Conservation (phyloP, 805 yeast species). For the Suhomyces pyralidae region DNA sequence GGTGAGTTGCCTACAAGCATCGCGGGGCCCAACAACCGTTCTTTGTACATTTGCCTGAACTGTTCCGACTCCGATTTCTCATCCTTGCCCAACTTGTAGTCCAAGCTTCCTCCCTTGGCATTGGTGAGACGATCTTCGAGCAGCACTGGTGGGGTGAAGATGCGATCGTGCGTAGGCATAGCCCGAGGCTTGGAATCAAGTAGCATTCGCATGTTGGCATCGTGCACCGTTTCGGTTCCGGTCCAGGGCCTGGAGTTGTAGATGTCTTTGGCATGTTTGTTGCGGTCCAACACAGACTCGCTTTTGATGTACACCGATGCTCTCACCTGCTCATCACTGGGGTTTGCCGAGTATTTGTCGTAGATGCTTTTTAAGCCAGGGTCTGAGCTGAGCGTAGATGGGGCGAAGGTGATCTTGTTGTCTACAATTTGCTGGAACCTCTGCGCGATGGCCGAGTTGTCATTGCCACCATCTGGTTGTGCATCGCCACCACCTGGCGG, state of each 20-base stretch:
- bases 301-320: conserved; percentile 24
- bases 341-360: conserved; percentile 11
- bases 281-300: conserved; percentile 25
- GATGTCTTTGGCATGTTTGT: conserved; percentile 29
- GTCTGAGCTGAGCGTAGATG: conserved; percentile 12
- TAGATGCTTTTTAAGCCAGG: conserved; percentile 18
- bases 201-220: conserved; percentile 52
- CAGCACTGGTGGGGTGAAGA: conserved; percentile 19
- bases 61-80: conserved; percentile 33
- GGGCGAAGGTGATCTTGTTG: conserved; percentile 19
- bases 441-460: conserved; percentile 26
- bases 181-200: conserved; percentile 47
- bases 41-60: conserved; percentile 60
- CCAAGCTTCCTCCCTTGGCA: conserved; percentile 66
- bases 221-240: conserved; percentile 50
- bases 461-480: neutral
- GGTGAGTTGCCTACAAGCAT: conserved; percentile 43
- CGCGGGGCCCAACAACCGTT: conserved; percentile 58
- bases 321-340: neutral
- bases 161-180: conserved; percentile 17
- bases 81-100: conserved; percentile 46
- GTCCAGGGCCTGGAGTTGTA: conserved; percentile 55
- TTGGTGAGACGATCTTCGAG: conserved; percentile 43
- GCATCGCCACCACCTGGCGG: neutral
- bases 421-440: conserved; percentile 35